These are phyloP conservation scores for Reutealis trisperma DNA, from an alignment of 345 rosid genomes.

Conservation along the genomic window DNA sequence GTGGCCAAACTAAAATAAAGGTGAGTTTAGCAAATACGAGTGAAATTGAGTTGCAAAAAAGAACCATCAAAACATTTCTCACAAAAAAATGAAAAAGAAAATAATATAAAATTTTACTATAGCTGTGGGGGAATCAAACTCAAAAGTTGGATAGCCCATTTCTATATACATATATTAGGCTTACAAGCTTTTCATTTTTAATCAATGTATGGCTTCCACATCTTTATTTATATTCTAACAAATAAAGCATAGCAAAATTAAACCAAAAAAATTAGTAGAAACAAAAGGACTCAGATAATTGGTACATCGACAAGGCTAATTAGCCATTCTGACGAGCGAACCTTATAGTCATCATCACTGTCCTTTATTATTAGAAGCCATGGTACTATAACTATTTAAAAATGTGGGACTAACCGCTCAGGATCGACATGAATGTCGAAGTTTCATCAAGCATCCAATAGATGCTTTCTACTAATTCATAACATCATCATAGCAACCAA, in stretches of 20 bases:
- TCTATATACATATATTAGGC: too few species aligned
- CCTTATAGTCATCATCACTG: constrained; percentile 20
- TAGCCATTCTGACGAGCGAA: constrained; percentile 28
- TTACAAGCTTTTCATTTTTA: too few species aligned
- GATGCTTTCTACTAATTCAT: constrained; percentile 32
- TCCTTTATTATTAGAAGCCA: neutral
- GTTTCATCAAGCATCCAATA: constrained; percentile 38
- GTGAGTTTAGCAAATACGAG: too few species aligned
- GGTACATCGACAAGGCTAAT: constrained; percentile 18
- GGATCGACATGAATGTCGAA: constrained; percentile 46
- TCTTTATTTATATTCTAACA: too few species aligned
- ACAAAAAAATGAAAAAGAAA: neutral
- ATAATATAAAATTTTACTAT: neutral
- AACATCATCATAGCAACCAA: constrained; percentile 54
- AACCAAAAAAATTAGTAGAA: neutral
- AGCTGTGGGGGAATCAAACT: too few species aligned
- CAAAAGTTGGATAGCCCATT: too few species aligned
- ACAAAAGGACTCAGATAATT: constrained; percentile 13
- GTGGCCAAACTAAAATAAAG: too few species aligned
- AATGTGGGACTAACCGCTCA: constrained; percentile 41
- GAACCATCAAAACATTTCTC: neutral
- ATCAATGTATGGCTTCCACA: too few species aligned
- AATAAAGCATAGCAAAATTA: neutral
- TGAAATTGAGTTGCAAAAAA: neutral
- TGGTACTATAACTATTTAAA: too few species aligned